A percentile compares a stretch with the other conserved stretches of the same genome.
phyloP scores from a whole-genome alignment of 495 filamentous ascomycete genomes.

The Amphirosellinia nigrospora region DNA sequence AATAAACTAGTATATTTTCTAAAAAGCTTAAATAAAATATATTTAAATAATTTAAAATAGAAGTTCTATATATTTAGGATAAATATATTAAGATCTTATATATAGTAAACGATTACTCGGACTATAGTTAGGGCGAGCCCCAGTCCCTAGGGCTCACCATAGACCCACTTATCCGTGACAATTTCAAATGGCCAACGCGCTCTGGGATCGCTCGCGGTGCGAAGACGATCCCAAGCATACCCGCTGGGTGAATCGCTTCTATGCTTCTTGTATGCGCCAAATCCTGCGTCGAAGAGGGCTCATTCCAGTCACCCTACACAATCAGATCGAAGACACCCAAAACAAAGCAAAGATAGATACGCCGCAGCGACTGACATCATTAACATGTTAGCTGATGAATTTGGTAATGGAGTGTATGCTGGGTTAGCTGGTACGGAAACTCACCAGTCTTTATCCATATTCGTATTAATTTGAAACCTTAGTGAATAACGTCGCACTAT shows the following conservation, averaged over 20 bases:
- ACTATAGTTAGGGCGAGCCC: too few species aligned
- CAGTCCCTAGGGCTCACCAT: too few species aligned
- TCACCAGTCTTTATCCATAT: not conserved
- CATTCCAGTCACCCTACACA: not conserved
- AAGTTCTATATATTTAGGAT: too few species aligned
- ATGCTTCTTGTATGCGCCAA: conserved; percentile 5
- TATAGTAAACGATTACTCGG: too few species aligned
- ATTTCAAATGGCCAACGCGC: not conserved
- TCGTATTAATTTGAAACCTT: not conserved
- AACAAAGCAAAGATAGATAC: not conserved
- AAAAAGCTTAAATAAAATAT: too few species aligned
- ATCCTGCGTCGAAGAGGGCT: not conserved
- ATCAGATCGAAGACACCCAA: not conserved
- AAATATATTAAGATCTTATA: too few species aligned
- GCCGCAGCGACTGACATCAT: not conserved
- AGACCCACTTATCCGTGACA: too few species aligned
- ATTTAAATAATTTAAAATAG: too few species aligned
- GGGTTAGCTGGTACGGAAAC: not conserved
- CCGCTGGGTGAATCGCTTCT: conserved; percentile 12
- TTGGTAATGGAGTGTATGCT: conserved; percentile 4
- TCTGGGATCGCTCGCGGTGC: conserved; percentile 1
- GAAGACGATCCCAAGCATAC: not conserved
- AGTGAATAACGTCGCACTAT: not conserved
- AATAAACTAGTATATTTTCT: too few species aligned
- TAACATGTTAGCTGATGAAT: not conserved